Evolutionary conservation across 768 basidiomycete genomes (phyloP).

Genomic region (Dendrothele bispora): DNA sequence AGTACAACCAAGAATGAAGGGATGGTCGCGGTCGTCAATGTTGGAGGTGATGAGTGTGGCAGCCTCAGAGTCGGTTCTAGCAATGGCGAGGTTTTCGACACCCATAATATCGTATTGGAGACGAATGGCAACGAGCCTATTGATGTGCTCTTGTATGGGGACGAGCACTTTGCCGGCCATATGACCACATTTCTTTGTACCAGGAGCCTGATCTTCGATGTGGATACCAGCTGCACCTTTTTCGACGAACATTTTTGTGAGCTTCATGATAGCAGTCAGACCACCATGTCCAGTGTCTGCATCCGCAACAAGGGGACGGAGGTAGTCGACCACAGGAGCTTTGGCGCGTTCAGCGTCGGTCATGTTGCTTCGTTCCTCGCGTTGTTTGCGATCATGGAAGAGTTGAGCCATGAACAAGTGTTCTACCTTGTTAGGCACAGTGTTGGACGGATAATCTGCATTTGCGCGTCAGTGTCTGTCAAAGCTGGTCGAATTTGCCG

Average conservation of each 20-base stretch:
- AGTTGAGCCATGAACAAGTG: slow-evolving; percentile 97
- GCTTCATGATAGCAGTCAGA: slow-evolving; percentile 97
- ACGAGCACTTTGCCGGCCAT: slow-evolving; percentile 98
- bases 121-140: slow-evolving; percentile 94
- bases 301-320: slow-evolving; percentile 93
- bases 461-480: not conserved
- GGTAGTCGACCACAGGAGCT: slow-evolving; percentile 80
- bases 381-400: slow-evolving; percentile 98
- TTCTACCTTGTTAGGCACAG: slow-evolving; percentile 98
- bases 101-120: slow-evolving; percentile 99
- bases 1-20: slow-evolving; percentile 93
- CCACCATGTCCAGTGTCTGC: slow-evolving; percentile 99
- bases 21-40: slow-evolving; percentile 95
- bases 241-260: slow-evolving; percentile 98
- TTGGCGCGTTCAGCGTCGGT: slow-evolving; percentile 68
- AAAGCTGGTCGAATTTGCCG: not conserved
- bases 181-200: slow-evolving; percentile 95
- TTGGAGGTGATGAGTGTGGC: slow-evolving; percentile 96
- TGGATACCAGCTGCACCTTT: slow-evolving; percentile 98
- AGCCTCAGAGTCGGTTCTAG: slow-evolving; percentile 96
- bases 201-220: slow-evolving; percentile 96
- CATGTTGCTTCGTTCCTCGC: slow-evolving; percentile 71
- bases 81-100: slow-evolving; percentile 89
- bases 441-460: slow-evolving; percentile 95
- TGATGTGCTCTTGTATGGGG: slow-evolving; percentile 96